phyloP scores from a whole-genome alignment of 1,139 yeast genomes.

The Nematodospora anomalae region DNA sequence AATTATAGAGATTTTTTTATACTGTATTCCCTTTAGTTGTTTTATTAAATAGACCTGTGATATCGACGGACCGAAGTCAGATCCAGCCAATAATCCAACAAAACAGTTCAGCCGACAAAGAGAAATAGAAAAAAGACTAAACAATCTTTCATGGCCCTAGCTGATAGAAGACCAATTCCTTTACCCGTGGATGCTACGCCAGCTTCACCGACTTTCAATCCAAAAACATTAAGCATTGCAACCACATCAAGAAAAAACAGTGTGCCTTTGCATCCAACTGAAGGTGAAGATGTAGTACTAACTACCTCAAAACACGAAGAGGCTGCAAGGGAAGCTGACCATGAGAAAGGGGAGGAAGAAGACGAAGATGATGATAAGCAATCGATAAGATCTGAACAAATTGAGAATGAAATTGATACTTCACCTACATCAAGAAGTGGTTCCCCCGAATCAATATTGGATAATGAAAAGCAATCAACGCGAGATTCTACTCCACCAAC shows the following conservation, averaged over 20 bases:
- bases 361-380: conserved; percentile 1
- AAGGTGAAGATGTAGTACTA: conserved; percentile 3
- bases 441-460: conserved; percentile 42
- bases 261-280: conserved; percentile 8
- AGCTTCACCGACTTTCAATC: conserved; percentile 49
- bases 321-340: conserved; percentile 9
- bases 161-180: conserved; percentile 58
- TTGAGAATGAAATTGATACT: conserved; percentile 11
- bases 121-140: conserved; percentile 4
- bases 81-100: too few species aligned
- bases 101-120: too few species aligned
- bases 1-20: not conserved
- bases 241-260: conserved; percentile 8
- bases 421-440: conserved; percentile 45
- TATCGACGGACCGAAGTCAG: too few species aligned
- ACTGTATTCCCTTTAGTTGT: not conserved
- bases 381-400: conserved; percentile 2
- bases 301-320: conserved; percentile 2
- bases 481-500: conserved; percentile 35
- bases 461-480: conserved; percentile 16
- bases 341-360: conserved; percentile 9
- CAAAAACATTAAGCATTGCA: conserved; percentile 34
- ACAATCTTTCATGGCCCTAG: conserved; percentile 45
- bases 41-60: too few species aligned
- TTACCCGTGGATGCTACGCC: conserved; percentile 40